phyloP scores from a whole-genome alignment of 306 rosid species.

The Cucurbita ficifolia region DNA sequence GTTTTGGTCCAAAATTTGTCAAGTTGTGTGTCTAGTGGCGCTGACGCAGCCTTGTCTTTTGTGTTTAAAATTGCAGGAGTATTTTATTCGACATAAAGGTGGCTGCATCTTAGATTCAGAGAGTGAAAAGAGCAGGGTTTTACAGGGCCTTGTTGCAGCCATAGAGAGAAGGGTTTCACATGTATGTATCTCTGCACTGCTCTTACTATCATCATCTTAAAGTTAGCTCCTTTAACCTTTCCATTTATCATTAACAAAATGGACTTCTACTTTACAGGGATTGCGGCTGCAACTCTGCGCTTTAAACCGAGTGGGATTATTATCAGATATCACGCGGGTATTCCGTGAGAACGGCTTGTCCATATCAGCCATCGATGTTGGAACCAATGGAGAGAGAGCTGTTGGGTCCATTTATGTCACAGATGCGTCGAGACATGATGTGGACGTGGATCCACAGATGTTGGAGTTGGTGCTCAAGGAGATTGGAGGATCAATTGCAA shows the following conservation, averaged over 20 bases:
- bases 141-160: constrained; percentile 55
- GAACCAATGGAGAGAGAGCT: constrained; percentile 33
- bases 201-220: background rate
- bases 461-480: constrained; percentile 37
- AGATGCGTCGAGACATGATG: constrained; percentile 39
- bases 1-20: background rate
- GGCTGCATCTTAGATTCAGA: constrained; percentile 24
- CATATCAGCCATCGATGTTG: constrained; percentile 41
- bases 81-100: constrained; percentile 43
- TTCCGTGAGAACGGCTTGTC: constrained; percentile 62
- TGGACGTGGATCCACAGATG: constrained; percentile 32
- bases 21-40: background rate
- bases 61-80: constrained; percentile 35
- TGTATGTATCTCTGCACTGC: constrained; percentile 21
- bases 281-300: constrained; percentile 43
- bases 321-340: constrained; percentile 48
- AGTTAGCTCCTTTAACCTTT: background rate
- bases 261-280: constrained; percentile 28
- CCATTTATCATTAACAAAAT: background rate
- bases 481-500: constrained; percentile 44
- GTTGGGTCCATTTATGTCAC: constrained; percentile 59
- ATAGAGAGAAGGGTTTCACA: constrained; percentile 71
- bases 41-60: background rate
- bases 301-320: constrained; percentile 40
- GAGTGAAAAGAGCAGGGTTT: constrained; percentile 39